Evolutionary conservation across 31 red algal genomes (phyloP).

Genomic region (Odonthalia washingtoniensis): DNA sequence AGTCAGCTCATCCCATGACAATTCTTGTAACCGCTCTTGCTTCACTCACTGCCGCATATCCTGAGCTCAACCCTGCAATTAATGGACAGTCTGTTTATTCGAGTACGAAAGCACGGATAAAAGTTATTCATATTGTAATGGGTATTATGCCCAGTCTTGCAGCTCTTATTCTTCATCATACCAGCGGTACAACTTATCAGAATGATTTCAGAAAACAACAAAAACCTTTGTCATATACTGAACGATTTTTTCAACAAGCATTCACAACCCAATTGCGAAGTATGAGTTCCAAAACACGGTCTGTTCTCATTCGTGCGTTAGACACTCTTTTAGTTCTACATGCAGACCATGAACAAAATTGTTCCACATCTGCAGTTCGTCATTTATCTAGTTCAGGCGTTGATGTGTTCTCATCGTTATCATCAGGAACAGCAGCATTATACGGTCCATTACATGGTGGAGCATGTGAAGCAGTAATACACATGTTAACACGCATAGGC

Average conservation of each 20-base stretch:
- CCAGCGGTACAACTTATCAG: not conserved
- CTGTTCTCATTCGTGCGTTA: conserved; percentile 55
- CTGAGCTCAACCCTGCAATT: conserved; percentile 79
- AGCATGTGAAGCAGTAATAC: conserved; percentile 84
- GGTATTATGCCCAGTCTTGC: conserved; percentile 50
- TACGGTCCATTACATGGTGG: conserved; percentile 95
- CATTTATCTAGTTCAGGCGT: conserved; percentile 79
- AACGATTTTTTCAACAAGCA: conserved; percentile 73
- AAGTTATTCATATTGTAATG: conserved; percentile 27
- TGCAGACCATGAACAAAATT: conserved; percentile 96
- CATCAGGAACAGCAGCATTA: conserved; percentile 75
- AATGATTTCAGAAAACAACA: not conserved
- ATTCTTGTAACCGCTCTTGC: conserved; percentile 81
- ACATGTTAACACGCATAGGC: conserved; percentile 83
- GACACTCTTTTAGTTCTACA: conserved; percentile 90
- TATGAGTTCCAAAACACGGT: conserved; percentile 1
- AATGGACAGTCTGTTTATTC: conserved; percentile 59
- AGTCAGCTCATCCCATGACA: conserved; percentile 86
- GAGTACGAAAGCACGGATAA: not conserved
- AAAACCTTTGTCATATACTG: conserved; percentile 49
- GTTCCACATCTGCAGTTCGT: conserved; percentile 86
- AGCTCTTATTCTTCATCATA: conserved; percentile 51
- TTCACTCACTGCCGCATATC: conserved; percentile 60
- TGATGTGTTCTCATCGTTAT: conserved; percentile 75
- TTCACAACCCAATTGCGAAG: too few species aligned